Evolutionary conservation across 2,329 filamentous ascomycete species (phyloP), one percentile per base, ranked within the genome.

Genomic region (Colletotrichum acutatum): DNA sequence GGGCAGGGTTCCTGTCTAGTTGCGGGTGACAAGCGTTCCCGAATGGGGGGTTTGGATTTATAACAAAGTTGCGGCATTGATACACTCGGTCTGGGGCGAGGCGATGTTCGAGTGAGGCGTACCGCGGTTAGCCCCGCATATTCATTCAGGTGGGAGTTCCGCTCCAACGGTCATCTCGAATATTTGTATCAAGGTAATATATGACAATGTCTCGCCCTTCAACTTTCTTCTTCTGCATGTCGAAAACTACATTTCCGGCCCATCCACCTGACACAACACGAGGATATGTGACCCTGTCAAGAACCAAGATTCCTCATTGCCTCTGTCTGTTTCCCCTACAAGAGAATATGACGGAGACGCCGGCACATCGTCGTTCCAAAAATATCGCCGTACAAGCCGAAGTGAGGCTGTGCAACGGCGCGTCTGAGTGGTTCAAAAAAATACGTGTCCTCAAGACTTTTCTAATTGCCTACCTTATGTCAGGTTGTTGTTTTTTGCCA

Each of bases 321-420:
- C 9, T 12, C 3, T 19, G n/a, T 49, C 1, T 62, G 6, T 16
- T 30, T 22, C 32, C 3, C 16, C 16, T 42, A 42, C 16, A 14
- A 42, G 14, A 4, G 32, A 34, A 34, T 11, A 28, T 4, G 26
- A 32, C 59, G 59, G 70, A 34, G 32, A 69, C 19, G 32, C 59
- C 32, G 66, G 42, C 42, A 53, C 16, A 46, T 26, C 8, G 14
- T 42, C 32, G 37, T 42, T 14, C 37, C 37, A 42, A 54, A 19
- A 54, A 34, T 53, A 8, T 49, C 24, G n/a, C 19, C 68, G 37
- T 68, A 26, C 34, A 56, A 61, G 64, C 59, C 19, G 19, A 69
- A 64, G 32, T n/a, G 66, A 64, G 66, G 66, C 66, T 64, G 54
- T 65, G 70, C 59, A 42, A 54, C 46, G n/a, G 30, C 9, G 37